Evolutionary conservation across 2,329 filamentous ascomycete species (phyloP), one percentile per base, ranked within the genome.

Genomic region (Aspergillus pseudoviridinutans): DNA sequence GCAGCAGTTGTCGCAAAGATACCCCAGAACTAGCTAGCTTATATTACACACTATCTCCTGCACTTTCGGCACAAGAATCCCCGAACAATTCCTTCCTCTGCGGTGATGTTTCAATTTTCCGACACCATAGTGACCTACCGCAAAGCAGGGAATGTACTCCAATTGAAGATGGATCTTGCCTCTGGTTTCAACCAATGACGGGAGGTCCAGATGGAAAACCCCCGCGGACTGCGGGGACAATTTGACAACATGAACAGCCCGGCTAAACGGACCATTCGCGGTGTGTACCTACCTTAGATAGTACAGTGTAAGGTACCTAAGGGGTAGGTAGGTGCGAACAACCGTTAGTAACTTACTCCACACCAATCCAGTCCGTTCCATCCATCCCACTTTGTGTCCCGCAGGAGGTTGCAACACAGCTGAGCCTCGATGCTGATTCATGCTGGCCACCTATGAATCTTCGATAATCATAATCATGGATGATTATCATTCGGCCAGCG

Each of bases 381-480:
- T 14, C 42, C 42, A 46, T 46, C 42, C 42, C 42, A 46, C 42
- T 46, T 6, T 24, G 3, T 46, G 50, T 56, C 52, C 53, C 58
- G 49, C 51, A 56, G 58, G 51, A 58, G 49, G 51, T 54, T 54
- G 35, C 44, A 53, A 22, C 35, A 29, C n/a, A 44, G 7, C 7
- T 20, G 41, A 44, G 3, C 42, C 4, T 22, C 2, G 22, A 20
- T 14, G 12, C 42, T 46, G 42, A 24, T 20, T 24, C 14, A 32
- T 17, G 47, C 50, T 57, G 51, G 35, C 42, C 42, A 46, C 42
- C 42, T 46, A 46, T 46, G 42, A 20, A 24, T 46, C n/a, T 46
- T 24, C 8, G n/a, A 46, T 46, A 46, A 24, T 6, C 3, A 24
- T 44, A 44, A 44, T 14, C 42, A 46, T 46, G 22, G 22, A 24